Evolutionary conservation across 192 early-diverging fungal species (phyloP), one percentile per base, ranked within the genome.

Genomic region (Linnemannia hyalina): DNA sequence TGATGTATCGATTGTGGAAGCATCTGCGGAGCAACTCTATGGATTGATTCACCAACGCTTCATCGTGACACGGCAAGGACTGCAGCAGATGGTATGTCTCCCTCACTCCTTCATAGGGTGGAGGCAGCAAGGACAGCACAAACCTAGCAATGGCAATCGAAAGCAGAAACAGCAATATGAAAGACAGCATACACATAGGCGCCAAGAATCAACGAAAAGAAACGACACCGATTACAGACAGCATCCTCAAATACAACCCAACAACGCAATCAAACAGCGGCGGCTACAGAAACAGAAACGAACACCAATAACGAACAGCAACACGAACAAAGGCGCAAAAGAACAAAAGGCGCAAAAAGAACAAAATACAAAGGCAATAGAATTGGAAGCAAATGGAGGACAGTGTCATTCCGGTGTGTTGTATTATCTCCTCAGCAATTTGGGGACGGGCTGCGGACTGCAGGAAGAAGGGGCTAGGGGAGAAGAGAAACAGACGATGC

Each of bases 11-110:
- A 89, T 94, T 35, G 91, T 98, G 68, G 97, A 98, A 87, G 90
- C 90, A 46, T 94, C 94, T n/a, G 97, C 98, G 9, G 95, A 98
- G 90, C 91, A 94, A 75, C 92, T 99, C 9, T 99, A 99, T 88
- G 96, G 96, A 41, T 88, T 98, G 68, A 97, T 99, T 83, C 98
- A 99, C 87, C 95, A 95, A 41, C 94, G 98, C 11, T 99, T 94
- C 81, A 95, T 99, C 57, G 85, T 97, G 57, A 99, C 97, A 54
- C 95, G 95, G 79, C 88, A 89, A 69, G 98, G 98, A 57, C 90
- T 99, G 74, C 91, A 94, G 68, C 90, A 94, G 76, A 98, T 99
- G 96, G 93, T 92, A 88, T 70, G 32, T 68, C 29, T 15, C 49
- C 20, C 18, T 52, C 20, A 15, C 29, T 65, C 26, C 32, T 15